These are phyloP conservation scores for Fraxinus velutina DNA, from an alignment of 305 asterid genomes.

Conservation along the genomic window DNA sequence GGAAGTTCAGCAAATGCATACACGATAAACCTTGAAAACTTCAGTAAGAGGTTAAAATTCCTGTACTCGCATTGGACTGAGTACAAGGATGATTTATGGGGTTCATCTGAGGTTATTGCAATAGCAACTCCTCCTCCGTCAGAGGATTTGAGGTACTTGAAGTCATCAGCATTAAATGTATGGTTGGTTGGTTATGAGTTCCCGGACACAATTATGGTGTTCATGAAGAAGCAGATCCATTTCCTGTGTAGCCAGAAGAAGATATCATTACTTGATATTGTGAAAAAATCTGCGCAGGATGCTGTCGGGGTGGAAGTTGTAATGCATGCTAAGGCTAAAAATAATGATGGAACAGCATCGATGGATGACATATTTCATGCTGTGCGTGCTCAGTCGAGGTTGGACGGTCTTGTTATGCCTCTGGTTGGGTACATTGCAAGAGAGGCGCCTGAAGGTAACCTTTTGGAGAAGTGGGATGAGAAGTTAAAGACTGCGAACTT, in stretches of 20 bases:
- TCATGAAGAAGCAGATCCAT: slow-evolving; percentile 49
- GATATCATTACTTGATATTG: slow-evolving; percentile 51
- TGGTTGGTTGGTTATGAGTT: slow-evolving; percentile 86
- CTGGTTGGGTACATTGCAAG: slow-evolving; percentile 52
- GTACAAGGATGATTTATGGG: slow-evolving; percentile 52
- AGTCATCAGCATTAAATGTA: slow-evolving; percentile 63
- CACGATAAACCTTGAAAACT: slow-evolving; percentile 41
- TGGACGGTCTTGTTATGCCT: slow-evolving; percentile 33
- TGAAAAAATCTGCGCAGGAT: slow-evolving; percentile 49
- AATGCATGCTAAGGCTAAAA: slow-evolving; percentile 54
- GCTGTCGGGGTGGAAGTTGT: slow-evolving; percentile 43
- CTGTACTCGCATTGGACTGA: slow-evolving; percentile 57
- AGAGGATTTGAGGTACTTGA: slow-evolving; percentile 62
- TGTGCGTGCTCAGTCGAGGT: slow-evolving; percentile 36
- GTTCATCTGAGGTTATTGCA: slow-evolving; percentile 50
- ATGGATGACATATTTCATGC: slow-evolving; percentile 49
- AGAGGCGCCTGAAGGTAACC: slow-evolving; percentile 69
- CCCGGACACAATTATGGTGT: slow-evolving; percentile 76
- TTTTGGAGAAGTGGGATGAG: slow-evolving; percentile 56
- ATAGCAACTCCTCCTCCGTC: slow-evolving; percentile 68
- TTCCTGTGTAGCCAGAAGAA: slow-evolving; percentile 73
- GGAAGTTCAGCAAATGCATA: slow-evolving; percentile 35
- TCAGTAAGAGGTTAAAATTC: slow-evolving; percentile 43
- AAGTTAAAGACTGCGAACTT: slow-evolving; percentile 50
- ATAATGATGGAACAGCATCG: slow-evolving; percentile 47